Percentiles rank a stretch among this genome's conserved stretches.
Evolutionary conservation across 805 yeast species (phyloP).

Genomic region (Cyberlindnera xishuangbannaensis): DNA sequence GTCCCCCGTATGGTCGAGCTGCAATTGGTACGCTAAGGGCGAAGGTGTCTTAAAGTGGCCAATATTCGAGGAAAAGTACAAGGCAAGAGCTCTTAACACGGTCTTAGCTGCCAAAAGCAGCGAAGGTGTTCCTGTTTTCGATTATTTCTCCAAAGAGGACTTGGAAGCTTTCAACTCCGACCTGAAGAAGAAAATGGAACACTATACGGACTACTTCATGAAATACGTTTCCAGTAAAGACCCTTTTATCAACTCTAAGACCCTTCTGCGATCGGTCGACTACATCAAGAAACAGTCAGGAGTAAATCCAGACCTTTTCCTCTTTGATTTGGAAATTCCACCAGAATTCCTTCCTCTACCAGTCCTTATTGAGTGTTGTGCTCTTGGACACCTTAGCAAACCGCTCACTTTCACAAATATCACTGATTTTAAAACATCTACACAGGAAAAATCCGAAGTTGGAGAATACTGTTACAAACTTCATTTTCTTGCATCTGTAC

Average conservation of each 20-base stretch:
- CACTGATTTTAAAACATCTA: constrained; percentile 8
- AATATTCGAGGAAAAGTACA: constrained; percentile 11
- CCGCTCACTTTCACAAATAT: constrained; percentile 17
- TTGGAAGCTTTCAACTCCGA: constrained; percentile 5
- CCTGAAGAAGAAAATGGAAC: constrained; percentile 6
- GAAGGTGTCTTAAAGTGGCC: constrained; percentile 21
- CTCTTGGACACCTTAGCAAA: constrained; percentile 17
- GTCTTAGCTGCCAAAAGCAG: constrained; percentile 7
- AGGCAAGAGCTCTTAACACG: constrained; percentile 8
- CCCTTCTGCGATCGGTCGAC: constrained; percentile 9
- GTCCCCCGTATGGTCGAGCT: constrained; percentile 17
- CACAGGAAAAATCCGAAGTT: constrained; percentile 7
- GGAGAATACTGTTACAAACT: constrained; percentile 9
- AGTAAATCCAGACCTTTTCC: constrained; percentile 1
- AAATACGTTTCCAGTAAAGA: constrained; percentile 18
- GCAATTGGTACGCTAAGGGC: constrained; percentile 18
- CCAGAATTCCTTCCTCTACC: constrained; percentile 13
- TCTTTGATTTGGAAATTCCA: constrained; percentile 12
- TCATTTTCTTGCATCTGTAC: constrained; percentile 10
- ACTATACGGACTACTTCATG: constrained; percentile 13
- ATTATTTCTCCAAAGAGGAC: constrained; percentile 7
- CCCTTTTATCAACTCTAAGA: constrained; percentile 14
- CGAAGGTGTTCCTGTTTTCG: constrained; percentile 8
- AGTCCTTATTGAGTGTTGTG: constrained; percentile 8
- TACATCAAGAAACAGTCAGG: constrained; percentile 3